Conservation (phyloP, 2,329 filamentous ascomycete species). For the Xylariaceae sp. region DNA sequence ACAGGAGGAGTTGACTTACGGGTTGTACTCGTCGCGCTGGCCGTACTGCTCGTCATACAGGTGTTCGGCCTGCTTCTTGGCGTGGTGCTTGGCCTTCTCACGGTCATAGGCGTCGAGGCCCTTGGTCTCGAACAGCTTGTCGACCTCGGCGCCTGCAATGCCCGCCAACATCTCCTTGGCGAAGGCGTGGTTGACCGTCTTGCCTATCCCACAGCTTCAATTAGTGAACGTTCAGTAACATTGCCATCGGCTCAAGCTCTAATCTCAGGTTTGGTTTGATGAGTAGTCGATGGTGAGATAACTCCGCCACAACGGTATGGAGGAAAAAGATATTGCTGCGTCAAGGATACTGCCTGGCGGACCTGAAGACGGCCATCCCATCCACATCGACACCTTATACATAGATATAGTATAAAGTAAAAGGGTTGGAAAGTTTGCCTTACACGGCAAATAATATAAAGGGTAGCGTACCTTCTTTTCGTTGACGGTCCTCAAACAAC, state of each 20-base stretch:
- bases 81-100: slow-evolving; percentile 64
- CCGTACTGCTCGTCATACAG: slow-evolving; percentile 70
- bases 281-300: neutral
- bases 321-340: too few relatives aligned
- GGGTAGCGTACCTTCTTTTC: slow-evolving; percentile 69
- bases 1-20: slow-evolving; percentile 48
- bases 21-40: slow-evolving; percentile 58
- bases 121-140: slow-evolving; percentile 76
- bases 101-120: slow-evolving; percentile 65
- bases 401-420: neutral
- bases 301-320: too few relatives aligned
- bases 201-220: slow-evolving; percentile 52
- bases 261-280: too few relatives aligned
- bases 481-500: slow-evolving; percentile 77
- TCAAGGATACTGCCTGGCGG: too few relatives aligned
- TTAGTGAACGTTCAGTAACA: too few relatives aligned
- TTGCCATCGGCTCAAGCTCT: too few relatives aligned
- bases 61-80: slow-evolving; percentile 61
- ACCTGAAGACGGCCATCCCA: too few relatives aligned
- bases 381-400: too few relatives aligned
- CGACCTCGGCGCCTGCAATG: slow-evolving; percentile 75
- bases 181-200: slow-evolving; percentile 72
- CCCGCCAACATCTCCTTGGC: slow-evolving; percentile 80
- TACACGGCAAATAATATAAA: slow-evolving; percentile 5
- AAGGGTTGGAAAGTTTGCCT: neutral